phyloP scores from a whole-genome alignment of 2,329 filamentous ascomycete species.

The Colletotrichum sp. region DNA sequence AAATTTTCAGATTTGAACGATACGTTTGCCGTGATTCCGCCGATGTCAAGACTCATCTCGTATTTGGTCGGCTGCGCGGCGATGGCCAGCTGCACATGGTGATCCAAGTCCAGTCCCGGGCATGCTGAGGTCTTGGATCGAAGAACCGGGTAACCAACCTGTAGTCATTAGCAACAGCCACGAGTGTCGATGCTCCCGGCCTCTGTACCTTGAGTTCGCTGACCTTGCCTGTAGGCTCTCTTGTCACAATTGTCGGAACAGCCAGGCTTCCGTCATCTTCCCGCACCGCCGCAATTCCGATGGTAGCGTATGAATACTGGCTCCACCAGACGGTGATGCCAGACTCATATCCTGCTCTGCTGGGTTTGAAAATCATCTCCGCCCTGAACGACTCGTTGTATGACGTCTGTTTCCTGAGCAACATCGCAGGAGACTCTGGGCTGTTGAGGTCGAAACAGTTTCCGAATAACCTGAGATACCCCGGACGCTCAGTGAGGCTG shows the following conservation, averaged over 20 bases:
- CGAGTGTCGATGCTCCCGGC: background rate
- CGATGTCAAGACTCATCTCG: constrained; percentile 18
- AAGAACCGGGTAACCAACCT: constrained; percentile 6
- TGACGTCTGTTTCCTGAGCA: constrained; percentile 58
- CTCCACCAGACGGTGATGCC: constrained; percentile 61
- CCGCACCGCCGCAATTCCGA: constrained; percentile 30
- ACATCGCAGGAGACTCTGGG: constrained; percentile 55
- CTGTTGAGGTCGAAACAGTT: constrained; percentile 56
- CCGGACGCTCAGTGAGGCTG: constrained; percentile 47
- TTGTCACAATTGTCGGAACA: constrained; percentile 19
- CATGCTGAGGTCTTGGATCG: background rate
- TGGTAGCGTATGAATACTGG: constrained; percentile 42
- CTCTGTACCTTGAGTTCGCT: constrained; percentile 24
- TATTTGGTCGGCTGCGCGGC: constrained; percentile 23
- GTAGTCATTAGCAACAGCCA: background rate
- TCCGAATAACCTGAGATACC: constrained; percentile 53
- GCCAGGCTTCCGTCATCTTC: background rate
- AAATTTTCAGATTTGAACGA: constrained; percentile 23
- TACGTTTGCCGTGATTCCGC: background rate
- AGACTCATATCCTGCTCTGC: constrained; percentile 49
- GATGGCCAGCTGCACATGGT: constrained; percentile 19
- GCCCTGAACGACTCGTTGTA: constrained; percentile 46
- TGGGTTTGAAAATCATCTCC: constrained; percentile 50
- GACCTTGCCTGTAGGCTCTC: constrained; percentile 25
- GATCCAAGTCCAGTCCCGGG: background rate